These are phyloP conservation scores for Letharia columbiana DNA, from an alignment of 495 filamentous ascomycete genomes.

Conservation along the genomic window DNA sequence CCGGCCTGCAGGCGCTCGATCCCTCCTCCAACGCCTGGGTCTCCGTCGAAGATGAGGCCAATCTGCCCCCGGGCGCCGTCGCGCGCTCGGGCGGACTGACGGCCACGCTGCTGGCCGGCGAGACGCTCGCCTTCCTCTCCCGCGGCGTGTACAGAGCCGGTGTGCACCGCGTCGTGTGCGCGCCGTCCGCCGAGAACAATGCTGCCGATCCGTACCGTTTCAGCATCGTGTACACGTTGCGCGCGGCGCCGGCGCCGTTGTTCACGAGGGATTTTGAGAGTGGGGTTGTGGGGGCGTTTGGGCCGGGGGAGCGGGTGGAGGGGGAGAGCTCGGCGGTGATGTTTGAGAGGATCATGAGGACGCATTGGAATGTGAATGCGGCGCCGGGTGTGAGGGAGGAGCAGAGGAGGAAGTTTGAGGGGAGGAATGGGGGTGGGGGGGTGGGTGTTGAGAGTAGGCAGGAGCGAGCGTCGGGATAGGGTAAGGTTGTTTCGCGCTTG, in stretches of 20 bases:
- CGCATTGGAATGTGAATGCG: slow-evolving; percentile 22
- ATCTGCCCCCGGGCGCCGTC: slow-evolving; percentile 8
- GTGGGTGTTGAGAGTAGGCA: not conserved
- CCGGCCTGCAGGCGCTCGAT: slow-evolving; percentile 19
- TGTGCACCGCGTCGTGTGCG: slow-evolving; percentile 21
- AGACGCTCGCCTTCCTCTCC: slow-evolving; percentile 21
- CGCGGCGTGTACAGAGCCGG: slow-evolving; percentile 17
- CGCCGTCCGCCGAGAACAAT: not conserved
- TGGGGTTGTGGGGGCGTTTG: slow-evolving; percentile 13
- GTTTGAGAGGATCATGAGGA: slow-evolving; percentile 17
- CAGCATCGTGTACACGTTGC: slow-evolving; percentile 19
- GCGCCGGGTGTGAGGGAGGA: slow-evolving; percentile 20
- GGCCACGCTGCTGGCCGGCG: slow-evolving; percentile 20
- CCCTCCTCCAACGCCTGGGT: slow-evolving; percentile 7
- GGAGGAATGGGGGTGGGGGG: not conserved
- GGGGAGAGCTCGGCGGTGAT: slow-evolving; percentile 14
- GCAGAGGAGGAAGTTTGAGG: slow-evolving; percentile 16
- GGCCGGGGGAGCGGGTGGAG: slow-evolving; percentile 7
- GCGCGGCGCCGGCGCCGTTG: slow-evolving; percentile 19
- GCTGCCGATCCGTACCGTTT: slow-evolving; percentile 14
- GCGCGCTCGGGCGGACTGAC: slow-evolving; percentile 19
- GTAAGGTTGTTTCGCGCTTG: not conserved
- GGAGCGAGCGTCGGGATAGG: not conserved
- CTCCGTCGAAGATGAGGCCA: slow-evolving; percentile 16
- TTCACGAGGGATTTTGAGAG: slow-evolving; percentile 20